These are phyloP conservation scores for Solanum piurae DNA, from an alignment of 257 asterid genomes.

Conservation along the genomic window DNA sequence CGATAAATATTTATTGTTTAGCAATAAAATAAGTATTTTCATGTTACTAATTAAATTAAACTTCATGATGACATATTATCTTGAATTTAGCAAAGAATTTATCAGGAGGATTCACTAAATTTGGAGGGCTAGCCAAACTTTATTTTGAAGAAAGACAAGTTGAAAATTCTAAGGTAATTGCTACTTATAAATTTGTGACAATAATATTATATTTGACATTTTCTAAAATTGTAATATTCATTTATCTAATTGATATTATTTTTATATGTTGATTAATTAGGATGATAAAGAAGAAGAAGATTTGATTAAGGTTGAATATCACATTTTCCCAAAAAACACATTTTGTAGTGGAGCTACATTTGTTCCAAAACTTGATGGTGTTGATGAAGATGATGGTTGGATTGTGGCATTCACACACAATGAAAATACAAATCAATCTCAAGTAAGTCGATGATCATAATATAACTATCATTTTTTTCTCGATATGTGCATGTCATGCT, in stretches of 20 bases:
- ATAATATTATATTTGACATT: background rate
- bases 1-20: background rate
- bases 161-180: background rate
- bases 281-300: background rate
- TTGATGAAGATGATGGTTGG: conserved; percentile 30
- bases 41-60: conserved; percentile 11
- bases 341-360: conserved; percentile 17
- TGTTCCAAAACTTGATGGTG: conserved; percentile 4
- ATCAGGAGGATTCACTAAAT: background rate
- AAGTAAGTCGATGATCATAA: background rate
- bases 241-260: background rate
- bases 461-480: background rate
- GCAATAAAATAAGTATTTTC: background rate
- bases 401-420: conserved; percentile 12
- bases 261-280: background rate
- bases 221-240: background rate
- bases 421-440: conserved; percentile 9
- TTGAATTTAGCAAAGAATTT: background rate
- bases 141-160: background rate
- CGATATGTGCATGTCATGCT: fast-evolving
- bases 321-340: conserved; percentile 9
- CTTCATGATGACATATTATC: background rate
- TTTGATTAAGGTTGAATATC: conserved; percentile 7
- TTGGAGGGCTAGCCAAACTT: background rate
- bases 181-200: background rate